Conservation (phyloP, 768 basidiomycete genomes). For the Lanmaoa pseudosensibilis region DNA sequence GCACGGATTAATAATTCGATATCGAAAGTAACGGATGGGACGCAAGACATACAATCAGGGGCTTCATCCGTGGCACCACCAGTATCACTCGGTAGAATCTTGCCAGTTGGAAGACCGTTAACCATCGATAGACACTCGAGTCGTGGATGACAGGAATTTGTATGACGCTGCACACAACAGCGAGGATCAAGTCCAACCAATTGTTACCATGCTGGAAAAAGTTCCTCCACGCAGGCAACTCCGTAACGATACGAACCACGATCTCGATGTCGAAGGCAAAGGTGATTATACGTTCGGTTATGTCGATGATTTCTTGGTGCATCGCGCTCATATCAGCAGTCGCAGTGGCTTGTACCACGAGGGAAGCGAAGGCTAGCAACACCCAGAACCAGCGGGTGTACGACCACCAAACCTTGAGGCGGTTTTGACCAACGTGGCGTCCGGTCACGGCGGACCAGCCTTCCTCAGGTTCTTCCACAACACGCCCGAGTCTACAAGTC, state of each 20-base stretch:
- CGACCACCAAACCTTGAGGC: slow-evolving; percentile 54
- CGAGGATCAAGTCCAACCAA: slow-evolving; percentile 73
- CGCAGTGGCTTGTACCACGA: slow-evolving; percentile 71
- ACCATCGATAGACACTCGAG: slow-evolving; percentile 77
- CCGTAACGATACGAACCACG: slow-evolving; percentile 63
- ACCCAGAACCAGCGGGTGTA: slow-evolving; percentile 75
- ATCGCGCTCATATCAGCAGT: slow-evolving; percentile 47
- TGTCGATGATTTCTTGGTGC: slow-evolving; percentile 53
- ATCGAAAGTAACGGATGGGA: slow-evolving; percentile 1
- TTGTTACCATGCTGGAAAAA: slow-evolving; percentile 68
- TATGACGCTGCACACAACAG: slow-evolving; percentile 72
- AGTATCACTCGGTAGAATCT: slow-evolving; percentile 93
- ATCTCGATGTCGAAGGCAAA: slow-evolving; percentile 90
- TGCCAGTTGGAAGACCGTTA: slow-evolving; percentile 81
- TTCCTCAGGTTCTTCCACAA: slow-evolving; percentile 61
- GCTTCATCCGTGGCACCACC: slow-evolving; percentile 87
- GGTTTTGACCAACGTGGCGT: slow-evolving; percentile 46
- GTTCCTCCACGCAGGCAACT: slow-evolving; percentile 78
- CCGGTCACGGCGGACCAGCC: slow-evolving; percentile 54
- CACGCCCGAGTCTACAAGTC: slow-evolving; percentile 35
- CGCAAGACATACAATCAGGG: slow-evolving; percentile 60
- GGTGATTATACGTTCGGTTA: slow-evolving; percentile 75
- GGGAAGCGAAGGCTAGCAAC: slow-evolving; percentile 65
- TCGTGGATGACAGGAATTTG: slow-evolving; percentile 77
- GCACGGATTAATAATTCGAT: slow-evolving; percentile 6